A percentile compares a stretch with the other conserved stretches of the same genome.
Evolutionary conservation across 1,284 basidiomycete species (phyloP).

Genomic region (Coriolopsis trogii): DNA sequence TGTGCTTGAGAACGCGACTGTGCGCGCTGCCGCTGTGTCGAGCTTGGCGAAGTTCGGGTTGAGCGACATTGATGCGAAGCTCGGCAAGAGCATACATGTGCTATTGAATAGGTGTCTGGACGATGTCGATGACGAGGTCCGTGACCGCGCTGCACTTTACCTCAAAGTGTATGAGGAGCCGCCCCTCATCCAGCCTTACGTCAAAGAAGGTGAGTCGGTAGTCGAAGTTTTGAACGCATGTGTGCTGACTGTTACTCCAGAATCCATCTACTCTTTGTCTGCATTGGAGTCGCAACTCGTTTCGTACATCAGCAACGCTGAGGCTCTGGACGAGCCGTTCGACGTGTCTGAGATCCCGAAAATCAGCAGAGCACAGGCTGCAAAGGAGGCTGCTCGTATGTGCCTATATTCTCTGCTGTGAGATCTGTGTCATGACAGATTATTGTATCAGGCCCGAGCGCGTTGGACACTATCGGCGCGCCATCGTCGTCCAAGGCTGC

Average conservation of each 20-base stretch:
- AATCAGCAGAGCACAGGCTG: constrained; percentile 88
- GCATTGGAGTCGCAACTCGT: constrained; percentile 88
- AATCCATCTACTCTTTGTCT: constrained; percentile 89
- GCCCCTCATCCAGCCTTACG: constrained; percentile 81
- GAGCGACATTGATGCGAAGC: constrained; percentile 75
- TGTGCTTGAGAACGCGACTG: constrained; percentile 97
- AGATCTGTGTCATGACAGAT: background rate
- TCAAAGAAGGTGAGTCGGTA: constrained; percentile 79
- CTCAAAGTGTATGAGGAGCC: constrained; percentile 84
- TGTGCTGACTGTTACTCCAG: constrained; percentile 42
- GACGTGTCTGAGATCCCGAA: constrained; percentile 85
- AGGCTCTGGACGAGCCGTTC: constrained; percentile 71
- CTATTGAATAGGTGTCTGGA: constrained; percentile 90
- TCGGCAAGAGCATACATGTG: constrained; percentile 88
- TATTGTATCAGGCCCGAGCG: constrained; percentile 72
- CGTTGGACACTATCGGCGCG: constrained; percentile 79
- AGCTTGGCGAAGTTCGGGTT: constrained; percentile 97
- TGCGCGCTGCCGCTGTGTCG: constrained; percentile 94
- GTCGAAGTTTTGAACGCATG: background rate
- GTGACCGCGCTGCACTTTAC: constrained; percentile 96
- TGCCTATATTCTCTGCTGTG: constrained; percentile 18
- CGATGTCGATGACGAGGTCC: constrained; percentile 98
- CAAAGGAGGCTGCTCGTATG: constrained; percentile 84
- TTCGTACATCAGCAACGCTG: constrained; percentile 84
- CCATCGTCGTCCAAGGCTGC: constrained; percentile 66